A percentile compares a stretch with the other conserved stretches of the same genome.
Evolutionary conservation across 2,329 filamentous ascomycete species (phyloP).

Genomic region (Aspergillus persii): DNA sequence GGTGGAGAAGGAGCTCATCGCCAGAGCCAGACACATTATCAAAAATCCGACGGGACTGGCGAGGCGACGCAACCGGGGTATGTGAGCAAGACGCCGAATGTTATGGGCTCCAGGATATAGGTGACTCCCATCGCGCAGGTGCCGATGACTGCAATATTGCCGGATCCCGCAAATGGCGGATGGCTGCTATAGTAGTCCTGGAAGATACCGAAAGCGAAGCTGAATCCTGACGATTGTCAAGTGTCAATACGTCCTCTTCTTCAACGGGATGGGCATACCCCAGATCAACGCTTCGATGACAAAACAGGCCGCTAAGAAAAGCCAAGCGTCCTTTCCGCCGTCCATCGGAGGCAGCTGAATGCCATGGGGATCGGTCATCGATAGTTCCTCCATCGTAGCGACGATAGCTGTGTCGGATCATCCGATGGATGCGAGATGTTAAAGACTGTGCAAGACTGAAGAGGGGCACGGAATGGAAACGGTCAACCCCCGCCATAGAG

Average conservation of each 20-base stretch:
- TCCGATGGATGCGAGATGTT: background rate
- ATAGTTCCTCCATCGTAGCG: background rate
- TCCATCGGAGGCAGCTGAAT: conserved; percentile 31
- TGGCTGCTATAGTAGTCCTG: conserved; percentile 32
- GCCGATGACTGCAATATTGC: conserved; percentile 31
- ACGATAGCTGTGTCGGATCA: too few relatives aligned
- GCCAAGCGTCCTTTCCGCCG: conserved; percentile 41
- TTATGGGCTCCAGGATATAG: background rate
- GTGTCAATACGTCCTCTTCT: too few relatives aligned
- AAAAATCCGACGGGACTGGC: conserved; percentile 20
- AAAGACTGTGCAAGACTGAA: background rate
- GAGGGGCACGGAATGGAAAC: background rate
- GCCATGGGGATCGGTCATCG: background rate
- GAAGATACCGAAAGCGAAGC: conserved; percentile 30
- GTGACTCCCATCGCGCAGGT: conserved; percentile 28
- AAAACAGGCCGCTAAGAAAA: conserved; percentile 52
- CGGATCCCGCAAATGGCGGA: conserved; percentile 23
- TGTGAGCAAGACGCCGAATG: conserved; percentile 16
- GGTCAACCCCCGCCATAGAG: background rate
- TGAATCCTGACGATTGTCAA: conserved; percentile 16
- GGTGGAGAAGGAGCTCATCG: conserved; percentile 24
- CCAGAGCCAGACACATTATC: conserved; percentile 25
- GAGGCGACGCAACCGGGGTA: conserved; percentile 18
- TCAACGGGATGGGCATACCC: too few relatives aligned
- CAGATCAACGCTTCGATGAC: conserved; percentile 55